Evolutionary conservation across 148 eudicot species (phyloP), one percentile per base, ranked within the genome.

Genomic region (Drosera capensis): DNA sequence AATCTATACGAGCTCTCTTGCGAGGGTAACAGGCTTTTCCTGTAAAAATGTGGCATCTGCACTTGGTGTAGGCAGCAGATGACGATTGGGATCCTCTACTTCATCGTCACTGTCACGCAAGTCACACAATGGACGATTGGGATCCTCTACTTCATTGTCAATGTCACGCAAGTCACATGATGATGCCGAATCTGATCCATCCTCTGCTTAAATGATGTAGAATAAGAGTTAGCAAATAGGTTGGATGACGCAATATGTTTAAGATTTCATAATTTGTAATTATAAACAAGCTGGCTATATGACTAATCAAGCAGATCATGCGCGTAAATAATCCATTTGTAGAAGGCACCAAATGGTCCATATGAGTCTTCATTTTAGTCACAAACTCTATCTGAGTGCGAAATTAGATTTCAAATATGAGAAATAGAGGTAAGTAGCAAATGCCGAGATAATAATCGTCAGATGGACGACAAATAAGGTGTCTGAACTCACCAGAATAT

Each of bases 11-110:
- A 59, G 51, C 46, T 85, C 90, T 47, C 62, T 70, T 28, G 82
- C 73, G 45, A 71, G 71, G 58, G 46, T 75, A 48, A 66, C 82
- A 5, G 90, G 72, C 49, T 72, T 72, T 59, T 80, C 95, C 67
- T 70, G 74, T 71, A 85, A 48, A 66, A 74, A 85, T 60, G 90
- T 78, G 41, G 80, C 69, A 43, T 77, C 90, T 19, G 78, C 60
- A 36, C 65, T 55, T 30, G 76, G 68, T 45, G 60, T n/a, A 25
- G 63, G 66, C 36, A 85, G 67, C 66, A 80, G 63, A 58, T 74
- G 95, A 63, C 77, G 85, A 68, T 80, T 82, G 14, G 46, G 47
- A 46, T 72, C 86, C 43, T 63, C 60, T 38, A 49, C 57, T 26
- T 51, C 82, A 30, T 71, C 80, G 54, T 65, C 78, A 39, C 69